Evolutionary conservation across 306 rosid genomes (phyloP).

Genomic region (Rubus idaeus): DNA sequence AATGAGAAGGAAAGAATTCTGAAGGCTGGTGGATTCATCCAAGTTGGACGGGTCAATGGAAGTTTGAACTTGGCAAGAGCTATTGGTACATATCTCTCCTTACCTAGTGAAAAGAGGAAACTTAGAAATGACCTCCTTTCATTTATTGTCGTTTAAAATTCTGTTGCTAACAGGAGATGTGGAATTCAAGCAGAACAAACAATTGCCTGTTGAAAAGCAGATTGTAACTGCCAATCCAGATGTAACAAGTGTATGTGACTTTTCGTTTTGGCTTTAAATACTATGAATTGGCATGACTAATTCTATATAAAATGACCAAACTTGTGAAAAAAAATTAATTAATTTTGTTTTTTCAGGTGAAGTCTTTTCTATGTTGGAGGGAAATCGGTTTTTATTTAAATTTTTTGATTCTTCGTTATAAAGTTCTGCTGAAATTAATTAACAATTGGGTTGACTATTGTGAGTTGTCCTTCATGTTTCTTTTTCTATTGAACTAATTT

Average conservation of each 20-base stretch:
- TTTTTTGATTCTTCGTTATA: background rate
- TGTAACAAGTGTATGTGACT: slow-evolving; percentile 56
- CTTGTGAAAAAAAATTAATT: background rate
- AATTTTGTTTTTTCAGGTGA: background rate
- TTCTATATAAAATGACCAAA: no score
- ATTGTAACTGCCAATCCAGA: slow-evolving; percentile 88
- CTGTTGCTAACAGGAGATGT: slow-evolving; percentile 62
- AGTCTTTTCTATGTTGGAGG: background rate
- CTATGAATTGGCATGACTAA: background rate
- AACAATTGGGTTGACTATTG: background rate
- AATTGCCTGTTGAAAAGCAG: slow-evolving; percentile 83
- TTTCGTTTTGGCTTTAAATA: slow-evolving; percentile 4
- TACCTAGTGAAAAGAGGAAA: background rate
- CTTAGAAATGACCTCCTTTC: slow-evolving; percentile 1
- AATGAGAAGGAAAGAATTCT: slow-evolving; percentile 83
- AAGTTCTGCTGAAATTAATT: slow-evolving; percentile 9
- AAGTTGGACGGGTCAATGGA: slow-evolving; percentile 94
- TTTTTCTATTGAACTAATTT: background rate
- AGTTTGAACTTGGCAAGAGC: slow-evolving; percentile 92
- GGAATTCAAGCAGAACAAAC: slow-evolving; percentile 86
- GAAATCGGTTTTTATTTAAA: background rate
- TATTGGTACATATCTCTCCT: slow-evolving; percentile 50
- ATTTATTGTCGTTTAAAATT: slow-evolving; percentile 10
- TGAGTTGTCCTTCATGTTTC: background rate
- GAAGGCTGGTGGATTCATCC: slow-evolving; percentile 92